Base-by-base conservation (phyloP, 192 early-diverging fungal genomes). In the Piromyces sp. region DNA sequence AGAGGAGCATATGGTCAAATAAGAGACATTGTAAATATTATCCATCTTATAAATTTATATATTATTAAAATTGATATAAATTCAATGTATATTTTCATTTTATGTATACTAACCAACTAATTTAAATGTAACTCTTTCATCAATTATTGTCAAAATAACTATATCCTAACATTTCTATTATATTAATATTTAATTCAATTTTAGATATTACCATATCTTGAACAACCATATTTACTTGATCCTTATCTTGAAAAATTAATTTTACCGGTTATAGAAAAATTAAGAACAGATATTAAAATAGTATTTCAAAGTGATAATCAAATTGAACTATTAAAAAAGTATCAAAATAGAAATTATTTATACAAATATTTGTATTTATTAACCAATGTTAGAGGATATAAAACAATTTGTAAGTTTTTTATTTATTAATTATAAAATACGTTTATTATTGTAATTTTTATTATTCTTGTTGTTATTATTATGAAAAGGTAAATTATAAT, bases 301-400 rank as follows among this genome's bases (percentile, higher is more conserved):
- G 80, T 78, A 38, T 79, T 83, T 29, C 58, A 80, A 42, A 81
- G 78, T 28, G 19, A 79, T 58, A 38, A 30, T 38, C 38, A 30
- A 30, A 79, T 33, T 17, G 80, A 29, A 17, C n/a, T 79, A 30
- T 16, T 26, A 30, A 78, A 30, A 22, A 80, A 80, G 16, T 36
- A 80, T 38, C 29, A 78, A 29, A 31, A 28, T 30, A 78, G 79
- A 80, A 81, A 78, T 51, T 84, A 51, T 79, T 82, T 85, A 80
- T 92, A 87, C 85, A 81, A 83, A n/a, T 80, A 91, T 78, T 81
- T 97, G 17, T 95, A 97, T 83, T 87, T 89, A 30, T 84, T 97
- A 78, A 92, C 90, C 85, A 96, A 95, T 81, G 93, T 95, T 30
- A 90, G 96, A 33, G 97, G 97, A 15, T 92, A 92, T 87, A 98